phyloP scores from a whole-genome alignment of 495 filamentous ascomycete genomes.

The Aspergillus conjunctus region DNA sequence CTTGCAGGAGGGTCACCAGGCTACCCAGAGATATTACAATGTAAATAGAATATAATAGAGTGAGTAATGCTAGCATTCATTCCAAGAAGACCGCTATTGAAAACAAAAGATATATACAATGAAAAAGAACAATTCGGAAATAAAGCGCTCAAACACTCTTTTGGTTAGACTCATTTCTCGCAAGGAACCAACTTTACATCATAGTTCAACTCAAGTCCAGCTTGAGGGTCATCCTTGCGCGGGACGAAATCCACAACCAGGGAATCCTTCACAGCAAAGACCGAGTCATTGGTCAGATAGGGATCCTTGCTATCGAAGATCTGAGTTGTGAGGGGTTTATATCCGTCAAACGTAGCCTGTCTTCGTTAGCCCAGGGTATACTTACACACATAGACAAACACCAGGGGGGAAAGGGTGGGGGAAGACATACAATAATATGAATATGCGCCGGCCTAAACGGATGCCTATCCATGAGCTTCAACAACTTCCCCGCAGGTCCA shows the following conservation, averaged over 20 bases:
- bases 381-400: too few species aligned
- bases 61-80: background rate
- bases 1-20: too few species aligned
- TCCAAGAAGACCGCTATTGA: background rate
- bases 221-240: constrained; percentile 61
- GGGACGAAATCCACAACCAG: constrained; percentile 67
- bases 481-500: constrained; percentile 53
- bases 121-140: background rate
- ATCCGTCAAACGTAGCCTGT: constrained; percentile 46
- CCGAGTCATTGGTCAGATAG: constrained; percentile 65
- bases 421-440: constrained; percentile 68
- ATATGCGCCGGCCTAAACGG: constrained; percentile 85
- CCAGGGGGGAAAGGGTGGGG: background rate
- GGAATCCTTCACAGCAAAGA: constrained; percentile 78
- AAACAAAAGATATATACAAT: background rate
- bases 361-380: constrained; percentile 7
- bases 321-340: constrained; percentile 69
- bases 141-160: background rate
- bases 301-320: constrained; percentile 68
- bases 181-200: constrained; percentile 44
- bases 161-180: constrained; percentile 1
- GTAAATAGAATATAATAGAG: too few species aligned
- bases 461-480: constrained; percentile 65
- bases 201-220: constrained; percentile 66
- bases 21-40: too few species aligned